Percentiles rank a stretch among this genome's conserved stretches.
These are phyloP conservation scores for Raffaelea ambrosiae DNA, from an alignment of 2,329 filamentous ascomycete genomes.

Conservation along the genomic window DNA sequence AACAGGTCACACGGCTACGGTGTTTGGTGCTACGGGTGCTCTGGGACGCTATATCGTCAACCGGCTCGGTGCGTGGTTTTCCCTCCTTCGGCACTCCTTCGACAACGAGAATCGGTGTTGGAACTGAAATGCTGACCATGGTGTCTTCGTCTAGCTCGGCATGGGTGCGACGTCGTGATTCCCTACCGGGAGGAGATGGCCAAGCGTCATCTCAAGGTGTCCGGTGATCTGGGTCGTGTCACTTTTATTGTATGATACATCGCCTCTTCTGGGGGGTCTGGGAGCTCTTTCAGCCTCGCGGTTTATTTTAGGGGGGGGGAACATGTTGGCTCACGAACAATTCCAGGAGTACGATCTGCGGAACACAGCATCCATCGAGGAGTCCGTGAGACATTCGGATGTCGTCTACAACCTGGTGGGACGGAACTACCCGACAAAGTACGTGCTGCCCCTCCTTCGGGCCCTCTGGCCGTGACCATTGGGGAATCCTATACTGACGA, in stretches of 20 bases:
- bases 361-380: slow-evolving; percentile 93
- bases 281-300: too few relatives aligned
- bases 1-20: slow-evolving; percentile 86
- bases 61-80: slow-evolving; percentile 56
- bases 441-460: slow-evolving; percentile 25
- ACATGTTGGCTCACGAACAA: too few relatives aligned
- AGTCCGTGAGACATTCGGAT: slow-evolving; percentile 93
- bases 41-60: slow-evolving; percentile 97
- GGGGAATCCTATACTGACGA: too few relatives aligned
- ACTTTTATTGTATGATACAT: slow-evolving; percentile 76
- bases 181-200: slow-evolving; percentile 96
- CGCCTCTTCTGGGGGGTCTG: too few relatives aligned
- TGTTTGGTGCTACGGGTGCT: slow-evolving; percentile 95
- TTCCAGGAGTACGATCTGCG: slow-evolving; percentile 84
- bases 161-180: slow-evolving; percentile 89
- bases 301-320: too few relatives aligned
- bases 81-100: too few relatives aligned
- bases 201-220: slow-evolving; percentile 91
- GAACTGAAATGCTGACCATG: too few relatives aligned
- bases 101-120: too few relatives aligned
- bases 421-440: slow-evolving; percentile 94
- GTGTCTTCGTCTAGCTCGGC: slow-evolving; percentile 51
- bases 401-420: slow-evolving; percentile 96
- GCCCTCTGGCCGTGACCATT: too few relatives aligned
- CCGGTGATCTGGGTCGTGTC: slow-evolving; percentile 88